Percentiles rank a stretch among this genome's conserved stretches.
Evolutionary conservation across 495 filamentous ascomycete species (phyloP).

Genomic region (Tuber aestivum): DNA sequence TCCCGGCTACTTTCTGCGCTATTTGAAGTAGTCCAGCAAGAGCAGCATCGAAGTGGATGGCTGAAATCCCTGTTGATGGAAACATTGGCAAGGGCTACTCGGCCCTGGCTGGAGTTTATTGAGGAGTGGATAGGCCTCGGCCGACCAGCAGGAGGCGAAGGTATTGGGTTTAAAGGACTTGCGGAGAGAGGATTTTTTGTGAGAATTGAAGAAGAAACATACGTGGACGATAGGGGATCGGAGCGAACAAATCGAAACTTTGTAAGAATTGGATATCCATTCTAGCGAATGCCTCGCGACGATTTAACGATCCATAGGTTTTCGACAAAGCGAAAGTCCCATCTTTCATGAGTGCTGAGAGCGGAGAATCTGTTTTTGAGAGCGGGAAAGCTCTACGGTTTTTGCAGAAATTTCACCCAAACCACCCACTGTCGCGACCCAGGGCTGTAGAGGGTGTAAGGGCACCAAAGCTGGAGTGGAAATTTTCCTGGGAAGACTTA

Average conservation of each 20-base stretch:
- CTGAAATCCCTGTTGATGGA: slow-evolving; percentile 60
- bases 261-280: slow-evolving; percentile 28
- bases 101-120: slow-evolving; percentile 66
- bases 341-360: slow-evolving; percentile 59
- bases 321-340: slow-evolving; percentile 60
- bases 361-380: slow-evolving; percentile 65
- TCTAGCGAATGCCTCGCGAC: too few species aligned
- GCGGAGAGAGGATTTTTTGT: slow-evolving; percentile 62
- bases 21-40: slow-evolving; percentile 57
- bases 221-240: slow-evolving; percentile 52
- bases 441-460: slow-evolving; percentile 47
- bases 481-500: slow-evolving; percentile 70
- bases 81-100: slow-evolving; percentile 58
- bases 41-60: slow-evolving; percentile 58
- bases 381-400: slow-evolving; percentile 70
- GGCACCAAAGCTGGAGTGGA: slow-evolving; percentile 61
- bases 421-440: slow-evolving; percentile 62
- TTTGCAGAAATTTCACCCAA: slow-evolving; percentile 64
- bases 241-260: slow-evolving; percentile 54
- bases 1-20: slow-evolving; percentile 64
- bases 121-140: slow-evolving; percentile 73
- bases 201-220: slow-evolving; percentile 53
- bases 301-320: slow-evolving; percentile 7
- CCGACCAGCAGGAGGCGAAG: slow-evolving; percentile 44
- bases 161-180: slow-evolving; percentile 65